A percentile compares a stretch with the other conserved stretches of the same genome.
These are phyloP conservation scores for Chloranthus sessilifolius DNA, from an alignment of 164 flowering plant genomes.

Conservation along the genomic window DNA sequence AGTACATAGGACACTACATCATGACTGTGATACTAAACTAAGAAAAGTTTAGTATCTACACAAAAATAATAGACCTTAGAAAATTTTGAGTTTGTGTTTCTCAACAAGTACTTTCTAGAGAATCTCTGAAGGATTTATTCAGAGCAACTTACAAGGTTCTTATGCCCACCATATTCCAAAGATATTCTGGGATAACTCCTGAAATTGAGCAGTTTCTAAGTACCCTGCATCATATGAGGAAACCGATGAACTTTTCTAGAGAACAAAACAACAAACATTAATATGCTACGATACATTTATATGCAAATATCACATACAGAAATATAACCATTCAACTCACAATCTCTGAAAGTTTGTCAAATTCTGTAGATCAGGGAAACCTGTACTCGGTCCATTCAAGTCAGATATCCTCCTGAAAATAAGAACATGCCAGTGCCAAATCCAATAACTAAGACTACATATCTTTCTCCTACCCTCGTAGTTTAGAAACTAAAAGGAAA, in stretches of 20 bases:
- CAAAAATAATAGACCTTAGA: too few relatives aligned
- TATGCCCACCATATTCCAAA: constrained; percentile 29
- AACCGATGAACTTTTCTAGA: too few relatives aligned
- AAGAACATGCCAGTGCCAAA: constrained; percentile 7
- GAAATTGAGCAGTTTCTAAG: constrained; percentile 63
- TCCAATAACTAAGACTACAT: not conserved
- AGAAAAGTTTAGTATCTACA: too few relatives aligned
- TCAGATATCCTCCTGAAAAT: constrained; percentile 74
- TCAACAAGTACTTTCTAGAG: too few relatives aligned
- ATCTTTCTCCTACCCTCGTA: not conserved
- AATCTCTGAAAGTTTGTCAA: constrained; percentile 29
- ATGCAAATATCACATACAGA: not conserved
- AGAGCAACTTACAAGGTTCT: constrained; percentile 45
- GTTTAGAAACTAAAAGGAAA: not conserved
- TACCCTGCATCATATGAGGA: constrained; percentile 45
- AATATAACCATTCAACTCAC: constrained; percentile 41
- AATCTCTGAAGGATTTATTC: not conserved
- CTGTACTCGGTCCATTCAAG: constrained; percentile 39
- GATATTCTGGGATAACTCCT: constrained; percentile 53
- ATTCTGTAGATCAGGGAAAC: constrained; percentile 48
- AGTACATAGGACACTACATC: too few relatives aligned
- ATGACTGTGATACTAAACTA: too few relatives aligned
- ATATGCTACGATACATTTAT: too few relatives aligned
- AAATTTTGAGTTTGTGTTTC: too few relatives aligned
- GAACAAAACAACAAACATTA: too few relatives aligned